Evolutionary conservation across 2,329 filamentous ascomycete genomes (phyloP), one percentile per base, ranked within the genome.

Genomic region (Fonsecaea pedrosoi): DNA sequence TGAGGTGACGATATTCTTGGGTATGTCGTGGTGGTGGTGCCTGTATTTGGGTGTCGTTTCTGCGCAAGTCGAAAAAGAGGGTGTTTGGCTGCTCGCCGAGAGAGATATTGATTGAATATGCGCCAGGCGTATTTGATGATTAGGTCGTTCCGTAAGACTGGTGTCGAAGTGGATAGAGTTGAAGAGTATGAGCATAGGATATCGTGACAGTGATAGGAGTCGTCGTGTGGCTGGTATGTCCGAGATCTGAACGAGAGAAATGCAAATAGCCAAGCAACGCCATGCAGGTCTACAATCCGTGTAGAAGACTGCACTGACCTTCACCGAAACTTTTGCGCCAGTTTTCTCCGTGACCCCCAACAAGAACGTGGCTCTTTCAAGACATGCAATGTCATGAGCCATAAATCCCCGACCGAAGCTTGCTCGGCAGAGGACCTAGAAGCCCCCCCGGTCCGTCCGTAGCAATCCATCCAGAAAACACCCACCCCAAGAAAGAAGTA

Each of bases 271-370:
- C 57, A 55, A 48, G 30, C 25, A 70, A 70, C 68, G 68, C 68
- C 68, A 60, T 66, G 65, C 65, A 68, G 62, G 66, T 64, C 68
- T 66, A 62, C 68, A 62, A 54, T 42, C 54, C 60, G 50, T 64
- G 53, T 65, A 59, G 62, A 61, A 53, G 45, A 38, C 60, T 63
- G 61, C 50, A 53, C 56, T 48, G 65, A 54, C 62, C 62, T 62
- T 62, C 45, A 50, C 45, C 34, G 45, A 58, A 60, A 45, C 57
- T 60, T 57, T 61, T 25, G 60, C 62, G 63, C 61, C 61, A 42
- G 38, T 64, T 30, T 30, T 53, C 59, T 30, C 38, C 37, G 50
- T 59, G 45, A 55, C 54, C 56, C 56, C 60, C 60, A 30, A 40
- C 34, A 32, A 60, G 35, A 60, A 65, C 60, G 60, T 60, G 62